Evolutionary conservation across 2,329 filamentous ascomycete species (phyloP).

Genomic region (Nannizzia gypsea): DNA sequence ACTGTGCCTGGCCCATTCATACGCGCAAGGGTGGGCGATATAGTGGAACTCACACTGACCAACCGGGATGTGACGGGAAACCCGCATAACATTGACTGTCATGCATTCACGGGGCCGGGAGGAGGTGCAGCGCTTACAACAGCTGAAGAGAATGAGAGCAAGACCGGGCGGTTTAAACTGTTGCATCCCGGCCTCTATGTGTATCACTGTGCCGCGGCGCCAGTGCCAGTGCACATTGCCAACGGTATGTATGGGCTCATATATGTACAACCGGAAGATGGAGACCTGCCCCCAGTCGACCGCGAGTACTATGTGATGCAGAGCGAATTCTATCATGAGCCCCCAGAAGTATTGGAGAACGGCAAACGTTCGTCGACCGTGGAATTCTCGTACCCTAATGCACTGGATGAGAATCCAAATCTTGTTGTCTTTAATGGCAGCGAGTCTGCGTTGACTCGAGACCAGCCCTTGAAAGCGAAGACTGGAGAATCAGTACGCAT

Average conservation of each 20-base stretch:
- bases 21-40: slow-evolving; percentile 25
- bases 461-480: slow-evolving; percentile 22
- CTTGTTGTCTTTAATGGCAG: slow-evolving; percentile 26
- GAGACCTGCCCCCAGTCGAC: slow-evolving; percentile 22
- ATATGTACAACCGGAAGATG: slow-evolving; percentile 26
- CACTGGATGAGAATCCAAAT: slow-evolving; percentile 23
- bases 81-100: slow-evolving; percentile 28
- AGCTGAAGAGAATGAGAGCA: slow-evolving; percentile 23
- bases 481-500: slow-evolving; percentile 24
- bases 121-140: slow-evolving; percentile 26
- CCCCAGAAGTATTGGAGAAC: slow-evolving; percentile 24
- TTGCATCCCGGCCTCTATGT: slow-evolving; percentile 23
- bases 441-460: slow-evolving; percentile 23
- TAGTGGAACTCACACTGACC: slow-evolving; percentile 24
- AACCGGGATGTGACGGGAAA: slow-evolving; percentile 26
- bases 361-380: slow-evolving; percentile 21
- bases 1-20: slow-evolving; percentile 27
- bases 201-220: slow-evolving; percentile 28
- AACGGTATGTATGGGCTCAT: slow-evolving; percentile 31
- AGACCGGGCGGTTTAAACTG: slow-evolving; percentile 23
- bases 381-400: slow-evolving; percentile 27
- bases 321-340: slow-evolving; percentile 30
- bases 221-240: slow-evolving; percentile 28
- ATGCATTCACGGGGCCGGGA: slow-evolving; percentile 26
- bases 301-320: slow-evolving; percentile 30